These are phyloP conservation scores for Xylariomycetidae sp. DNA, from an alignment of 2,329 filamentous ascomycete genomes.

Conservation along the genomic window DNA sequence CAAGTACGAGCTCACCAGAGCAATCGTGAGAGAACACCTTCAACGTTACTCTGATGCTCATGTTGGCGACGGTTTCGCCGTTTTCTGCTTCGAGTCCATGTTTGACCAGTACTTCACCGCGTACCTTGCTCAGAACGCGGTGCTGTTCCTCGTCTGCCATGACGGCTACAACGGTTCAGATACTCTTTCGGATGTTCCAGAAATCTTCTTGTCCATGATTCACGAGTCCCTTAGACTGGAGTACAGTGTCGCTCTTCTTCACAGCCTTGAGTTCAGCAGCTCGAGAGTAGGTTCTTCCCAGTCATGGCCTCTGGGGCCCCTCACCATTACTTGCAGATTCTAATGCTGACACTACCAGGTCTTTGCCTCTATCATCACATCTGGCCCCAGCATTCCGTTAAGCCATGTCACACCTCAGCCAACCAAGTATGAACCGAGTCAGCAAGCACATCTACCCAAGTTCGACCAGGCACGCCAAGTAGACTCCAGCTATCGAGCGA, in stretches of 20 bases:
- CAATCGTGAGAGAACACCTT: constrained; percentile 60
- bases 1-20: constrained; percentile 58
- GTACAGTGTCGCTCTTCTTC: constrained; percentile 10
- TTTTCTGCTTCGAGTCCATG: constrained; percentile 37
- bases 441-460: not conserved
- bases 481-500: constrained; percentile 7
- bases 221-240: constrained; percentile 8
- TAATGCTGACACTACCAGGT: constrained; percentile 5
- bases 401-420: no score
- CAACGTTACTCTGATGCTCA: constrained; percentile 2
- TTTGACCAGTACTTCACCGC: constrained; percentile 43
- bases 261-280: constrained; percentile 10
- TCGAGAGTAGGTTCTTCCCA: constrained; percentile 9
- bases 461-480: constrained; percentile 5
- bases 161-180: constrained; percentile 40
- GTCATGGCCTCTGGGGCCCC: not conserved
- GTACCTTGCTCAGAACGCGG: constrained; percentile 47
- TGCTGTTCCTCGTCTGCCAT: constrained; percentile 65
- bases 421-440: not conserved
- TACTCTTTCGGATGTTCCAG: not conserved
- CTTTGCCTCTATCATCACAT: constrained; percentile 2
- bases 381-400: not conserved
- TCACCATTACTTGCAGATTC: not conserved
- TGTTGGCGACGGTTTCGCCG: constrained; percentile 31
- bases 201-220: constrained; percentile 10